Evolutionary conservation across 768 basidiomycete species (phyloP).

Genomic region (Rhizopogon roseolus): DNA sequence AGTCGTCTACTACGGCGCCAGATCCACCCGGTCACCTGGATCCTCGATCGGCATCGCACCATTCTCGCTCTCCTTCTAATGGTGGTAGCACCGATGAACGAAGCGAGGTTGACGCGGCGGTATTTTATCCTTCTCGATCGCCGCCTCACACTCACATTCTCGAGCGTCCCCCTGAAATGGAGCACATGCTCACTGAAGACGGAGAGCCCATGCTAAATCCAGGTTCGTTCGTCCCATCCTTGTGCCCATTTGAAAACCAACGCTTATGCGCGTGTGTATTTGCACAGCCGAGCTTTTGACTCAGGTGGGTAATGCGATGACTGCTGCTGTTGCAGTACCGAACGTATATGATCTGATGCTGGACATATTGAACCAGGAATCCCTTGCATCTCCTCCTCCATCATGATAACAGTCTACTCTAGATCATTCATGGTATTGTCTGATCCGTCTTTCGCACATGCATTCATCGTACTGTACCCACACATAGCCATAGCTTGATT

Average conservation of each 20-base stretch:
- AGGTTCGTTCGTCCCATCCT: slow-evolving; percentile 34
- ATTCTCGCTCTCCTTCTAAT: slow-evolving; percentile 5
- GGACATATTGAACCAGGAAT: slow-evolving; percentile 39
- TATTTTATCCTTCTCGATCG: slow-evolving; percentile 22
- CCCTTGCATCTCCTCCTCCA: slow-evolving; percentile 67
- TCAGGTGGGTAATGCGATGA: slow-evolving; percentile 37
- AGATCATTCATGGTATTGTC: slow-evolving; percentile 15
- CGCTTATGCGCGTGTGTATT: slow-evolving; percentile 3
- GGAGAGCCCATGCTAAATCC: slow-evolving; percentile 66
- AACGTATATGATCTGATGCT: slow-evolving; percentile 24
- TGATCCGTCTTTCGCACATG: not conserved
- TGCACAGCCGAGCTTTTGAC: slow-evolving; percentile 54
- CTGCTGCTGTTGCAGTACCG: slow-evolving; percentile 5
- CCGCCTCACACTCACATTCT: slow-evolving; percentile 16
- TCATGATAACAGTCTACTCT: slow-evolving; percentile 31
- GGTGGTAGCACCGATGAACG: slow-evolving; percentile 10
- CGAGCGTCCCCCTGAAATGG: slow-evolving; percentile 40
- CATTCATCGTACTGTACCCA: slow-evolving; percentile 20
- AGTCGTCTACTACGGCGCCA: slow-evolving; percentile 10
- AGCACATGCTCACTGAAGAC: slow-evolving; percentile 57
- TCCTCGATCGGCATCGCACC: slow-evolving; percentile 5
- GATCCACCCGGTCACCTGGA: slow-evolving; percentile 4
- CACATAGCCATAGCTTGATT: slow-evolving; percentile 6
- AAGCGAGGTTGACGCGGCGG: slow-evolving; percentile 2
- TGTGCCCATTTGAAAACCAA: not conserved